Conservation (phyloP, 2,329 filamentous ascomycete genomes). For the Xylaria digitata region DNA sequence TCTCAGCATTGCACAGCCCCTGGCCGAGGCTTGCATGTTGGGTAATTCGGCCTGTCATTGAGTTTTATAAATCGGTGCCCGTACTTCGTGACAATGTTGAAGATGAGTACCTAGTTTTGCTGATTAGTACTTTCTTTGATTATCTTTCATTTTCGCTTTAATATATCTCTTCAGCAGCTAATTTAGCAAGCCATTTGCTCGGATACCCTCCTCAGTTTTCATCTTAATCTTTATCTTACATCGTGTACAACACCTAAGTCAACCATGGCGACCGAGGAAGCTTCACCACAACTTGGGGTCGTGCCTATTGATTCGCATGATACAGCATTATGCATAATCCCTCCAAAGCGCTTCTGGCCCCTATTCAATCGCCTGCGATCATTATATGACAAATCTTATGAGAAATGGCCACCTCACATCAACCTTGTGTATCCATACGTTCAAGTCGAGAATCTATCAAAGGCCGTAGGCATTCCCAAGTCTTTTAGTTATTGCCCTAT, state of each 20-base stretch:
- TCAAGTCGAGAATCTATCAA: slow-evolving; percentile 56
- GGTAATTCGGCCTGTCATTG: background rate
- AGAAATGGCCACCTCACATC: slow-evolving; percentile 73
- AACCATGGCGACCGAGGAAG: slow-evolving; percentile 41
- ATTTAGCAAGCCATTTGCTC: background rate
- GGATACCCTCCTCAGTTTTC: background rate
- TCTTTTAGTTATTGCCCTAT: background rate
- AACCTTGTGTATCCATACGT: slow-evolving; percentile 77
- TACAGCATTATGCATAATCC: slow-evolving; percentile 71
- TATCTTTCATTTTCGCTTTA: background rate
- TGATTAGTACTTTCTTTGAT: background rate
- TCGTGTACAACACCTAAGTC: background rate
- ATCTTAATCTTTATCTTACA: slow-evolving; percentile 1
- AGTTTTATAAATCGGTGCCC: slow-evolving; percentile 4
- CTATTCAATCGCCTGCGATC: slow-evolving; percentile 65
- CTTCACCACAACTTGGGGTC: slow-evolving; percentile 5
- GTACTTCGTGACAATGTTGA: background rate
- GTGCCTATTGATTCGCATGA: slow-evolving; percentile 57
- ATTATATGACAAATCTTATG: slow-evolving; percentile 71
- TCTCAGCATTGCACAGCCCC: background rate
- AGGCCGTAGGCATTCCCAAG: slow-evolving; percentile 47
- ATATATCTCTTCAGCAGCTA: background rate
- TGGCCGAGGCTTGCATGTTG: background rate
- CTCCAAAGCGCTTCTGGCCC: slow-evolving; percentile 60
- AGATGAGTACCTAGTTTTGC: background rate